A percentile compares a stretch with the other conserved stretches of the same genome.
These are phyloP conservation scores for Neurospora sp. DNA, from an alignment of 2,329 filamentous ascomycete genomes.

Conservation along the genomic window DNA sequence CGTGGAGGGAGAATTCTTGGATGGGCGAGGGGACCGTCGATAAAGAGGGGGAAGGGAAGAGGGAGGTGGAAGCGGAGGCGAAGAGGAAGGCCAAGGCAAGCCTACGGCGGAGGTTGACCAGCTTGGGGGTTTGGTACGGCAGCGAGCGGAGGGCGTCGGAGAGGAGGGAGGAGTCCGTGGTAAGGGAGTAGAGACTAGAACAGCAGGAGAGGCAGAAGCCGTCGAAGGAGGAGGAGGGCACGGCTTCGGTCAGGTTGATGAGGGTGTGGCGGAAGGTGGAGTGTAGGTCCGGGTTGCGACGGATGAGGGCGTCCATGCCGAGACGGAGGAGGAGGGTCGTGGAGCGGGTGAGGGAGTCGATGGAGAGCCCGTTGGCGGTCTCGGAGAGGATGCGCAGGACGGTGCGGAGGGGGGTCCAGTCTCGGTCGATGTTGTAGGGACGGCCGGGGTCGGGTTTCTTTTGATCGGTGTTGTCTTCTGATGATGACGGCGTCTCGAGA, in stretches of 20 bases:
- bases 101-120: constrained; percentile 53
- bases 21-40: background rate
- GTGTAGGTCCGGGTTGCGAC: constrained; percentile 32
- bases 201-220: constrained; percentile 36
- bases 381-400: constrained; percentile 33
- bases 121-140: constrained; percentile 36
- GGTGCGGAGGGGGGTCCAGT: constrained; percentile 35
- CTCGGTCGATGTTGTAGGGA: constrained; percentile 21
- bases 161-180: constrained; percentile 41
- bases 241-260: constrained; percentile 30
- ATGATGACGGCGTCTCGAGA: constrained; percentile 6
- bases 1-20: background rate
- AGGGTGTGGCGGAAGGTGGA: constrained; percentile 32
- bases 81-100: constrained; percentile 54
- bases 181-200: constrained; percentile 32
- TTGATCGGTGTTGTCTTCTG: constrained; percentile 14
- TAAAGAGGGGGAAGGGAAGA: background rate
- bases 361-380: constrained; percentile 27
- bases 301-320: constrained; percentile 41
- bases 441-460: constrained; percentile 15
- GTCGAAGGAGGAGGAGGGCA: constrained; percentile 28
- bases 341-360: constrained; percentile 27
- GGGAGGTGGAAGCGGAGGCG: background rate
- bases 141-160: constrained; percentile 49
- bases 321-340: constrained; percentile 42